Evolutionary conservation across 1,284 basidiomycete genomes (phyloP), one percentile per base, ranked within the genome.

Genomic region (Ustilago curta): DNA sequence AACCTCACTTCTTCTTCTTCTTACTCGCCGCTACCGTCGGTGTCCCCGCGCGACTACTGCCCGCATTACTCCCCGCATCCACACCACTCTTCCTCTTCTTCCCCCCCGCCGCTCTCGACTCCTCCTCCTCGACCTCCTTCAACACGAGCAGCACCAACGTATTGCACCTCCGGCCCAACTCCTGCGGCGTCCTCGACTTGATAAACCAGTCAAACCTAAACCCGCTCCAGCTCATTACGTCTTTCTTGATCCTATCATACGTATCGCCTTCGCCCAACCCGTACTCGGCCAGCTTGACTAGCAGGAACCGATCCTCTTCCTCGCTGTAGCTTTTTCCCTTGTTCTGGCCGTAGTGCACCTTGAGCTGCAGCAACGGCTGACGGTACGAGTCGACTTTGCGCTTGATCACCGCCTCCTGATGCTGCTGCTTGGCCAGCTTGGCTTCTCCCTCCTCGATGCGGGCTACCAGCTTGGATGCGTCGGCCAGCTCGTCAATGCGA

Each of bases 191-290:
- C 56, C 97, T 88, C 72, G 92, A 93, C 88, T 97, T 97, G 89
- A 99, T 94, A 88, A 98, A 99, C 95, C 95, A 98, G 84, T 98
- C 95, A 80, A 98, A 80, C 11, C 79, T 69, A 87, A 99, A 99
- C n/a, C 95, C 91, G 0, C 94, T 94, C 86, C 94, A 96, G 85
- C 95, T 93, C 42, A 91, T 91, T 66, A 99, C 94, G 86, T 99
- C 96, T 86, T 91, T 91, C 88, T 97, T 97, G 87, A 99, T 97
- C 54, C 91, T 87, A 82, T 99, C 96, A 83, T 95, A 98, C 40
- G 94, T 92, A 81, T 97, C 95, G 61, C 97, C 95, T 31, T 90
- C 88, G 59, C 91, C 91, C 87, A 99, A 91, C 14, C 95, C 95
- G 83, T 99, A 96, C 86, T 97, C 90, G 83, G 92, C 91, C 68